Evolutionary conservation across 805 yeast species (phyloP).

Genomic region (Monosporozyma aquatica): DNA sequence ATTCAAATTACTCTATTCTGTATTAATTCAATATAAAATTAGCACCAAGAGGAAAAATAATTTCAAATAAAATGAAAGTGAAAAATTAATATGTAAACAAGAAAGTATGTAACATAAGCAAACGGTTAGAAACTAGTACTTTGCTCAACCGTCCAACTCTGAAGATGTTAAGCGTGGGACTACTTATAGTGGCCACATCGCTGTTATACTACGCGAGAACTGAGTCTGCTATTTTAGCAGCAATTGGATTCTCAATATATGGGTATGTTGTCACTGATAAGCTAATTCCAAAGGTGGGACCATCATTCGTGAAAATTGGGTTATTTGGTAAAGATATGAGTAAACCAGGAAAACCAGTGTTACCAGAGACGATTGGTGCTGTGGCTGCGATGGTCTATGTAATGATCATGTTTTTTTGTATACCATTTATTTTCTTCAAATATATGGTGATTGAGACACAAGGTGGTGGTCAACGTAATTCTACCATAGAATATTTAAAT

Average conservation of each 20-base stretch:
- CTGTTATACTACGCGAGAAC: constrained; percentile 16
- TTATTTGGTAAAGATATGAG: constrained; percentile 79
- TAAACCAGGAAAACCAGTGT: constrained; percentile 59
- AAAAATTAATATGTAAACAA: too few species aligned
- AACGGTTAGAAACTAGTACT: background rate
- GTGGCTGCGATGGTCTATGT: constrained; percentile 75
- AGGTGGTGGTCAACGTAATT: constrained; percentile 47
- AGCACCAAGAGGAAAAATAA: too few species aligned
- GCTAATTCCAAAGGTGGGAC: constrained; percentile 61
- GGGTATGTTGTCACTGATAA: constrained; percentile 54
- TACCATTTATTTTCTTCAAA: constrained; percentile 80
- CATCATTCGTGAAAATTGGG: constrained; percentile 65
- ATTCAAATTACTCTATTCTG: too few species aligned
- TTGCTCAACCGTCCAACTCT: background rate
- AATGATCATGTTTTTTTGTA: constrained; percentile 70
- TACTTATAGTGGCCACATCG: constrained; percentile 9
- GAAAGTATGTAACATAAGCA: background rate
- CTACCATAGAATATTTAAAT: constrained; percentile 12
- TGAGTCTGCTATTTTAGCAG: constrained; percentile 32
- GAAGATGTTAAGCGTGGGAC: constrained; percentile 7
- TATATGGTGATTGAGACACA: constrained; percentile 51
- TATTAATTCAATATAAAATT: too few species aligned
- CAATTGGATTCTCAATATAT: constrained; percentile 55
- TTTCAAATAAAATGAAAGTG: background rate
- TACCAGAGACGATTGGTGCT: constrained; percentile 92